Evolutionary conservation across 768 basidiomycete genomes (phyloP).

Genomic region (Butyriboletus loyo): DNA sequence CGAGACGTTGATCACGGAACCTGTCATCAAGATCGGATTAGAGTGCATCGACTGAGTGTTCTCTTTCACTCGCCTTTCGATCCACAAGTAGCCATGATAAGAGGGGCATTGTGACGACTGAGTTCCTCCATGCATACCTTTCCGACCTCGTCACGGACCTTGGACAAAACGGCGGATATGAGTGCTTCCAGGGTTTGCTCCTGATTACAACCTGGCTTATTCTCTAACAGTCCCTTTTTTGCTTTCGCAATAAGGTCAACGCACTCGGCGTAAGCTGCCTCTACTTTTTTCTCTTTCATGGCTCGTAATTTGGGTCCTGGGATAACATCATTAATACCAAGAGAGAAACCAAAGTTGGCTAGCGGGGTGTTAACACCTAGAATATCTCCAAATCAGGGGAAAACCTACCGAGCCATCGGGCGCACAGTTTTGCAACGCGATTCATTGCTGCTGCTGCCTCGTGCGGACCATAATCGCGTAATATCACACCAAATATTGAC

Average conservation of each 20-base stretch:
- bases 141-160: constrained; percentile 94
- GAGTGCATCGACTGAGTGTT: background rate
- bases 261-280: constrained; percentile 85
- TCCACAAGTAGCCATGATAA: constrained; percentile 99
- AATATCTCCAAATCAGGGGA: background rate
- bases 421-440: constrained; percentile 90
- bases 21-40: constrained; percentile 37
- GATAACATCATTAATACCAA: constrained; percentile 98
- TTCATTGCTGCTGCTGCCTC: constrained; percentile 97
- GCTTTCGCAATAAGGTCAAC: constrained; percentile 84
- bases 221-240: constrained; percentile 88
- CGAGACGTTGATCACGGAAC: constrained; percentile 98
- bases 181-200: constrained; percentile 97
- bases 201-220: constrained; percentile 96
- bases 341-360: constrained; percentile 97
- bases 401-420: constrained; percentile 80
- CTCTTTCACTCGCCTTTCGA: constrained; percentile 72
- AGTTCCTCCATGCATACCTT: constrained; percentile 98
- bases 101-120: constrained; percentile 93
- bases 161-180: constrained; percentile 89
- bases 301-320: constrained; percentile 80
- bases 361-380: constrained; percentile 7
- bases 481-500: constrained; percentile 96
- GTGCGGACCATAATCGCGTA: constrained; percentile 93
- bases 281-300: constrained; percentile 84